Base-by-base conservation (phyloP, 2,329 filamentous ascomycete genomes). In the Trichoderma sp. region DNA sequence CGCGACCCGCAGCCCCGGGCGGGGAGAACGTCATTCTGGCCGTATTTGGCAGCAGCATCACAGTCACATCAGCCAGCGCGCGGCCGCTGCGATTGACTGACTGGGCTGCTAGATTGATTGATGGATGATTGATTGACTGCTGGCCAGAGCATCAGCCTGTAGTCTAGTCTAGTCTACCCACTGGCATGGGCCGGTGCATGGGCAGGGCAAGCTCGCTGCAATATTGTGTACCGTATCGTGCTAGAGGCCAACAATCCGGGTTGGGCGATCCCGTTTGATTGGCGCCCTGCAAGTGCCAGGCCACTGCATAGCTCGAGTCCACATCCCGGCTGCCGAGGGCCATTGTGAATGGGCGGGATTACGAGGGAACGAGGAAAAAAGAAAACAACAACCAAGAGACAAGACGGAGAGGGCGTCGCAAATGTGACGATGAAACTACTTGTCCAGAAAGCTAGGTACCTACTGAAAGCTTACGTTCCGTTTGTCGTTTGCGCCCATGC, bases 221-320 rank as follows among this genome's bases (percentile, higher is more conserved):
- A 26, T n/a, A 59, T 13, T 43, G 34, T 28, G 55, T 8, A 26
- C 18, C 26, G 54, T 56, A 56, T 28, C 28, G 18, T 32, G 10
- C 26, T 32, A 54, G 46, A 52, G 63, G 63, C 63, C 52, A 66
- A 49, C 63, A 55, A 46, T 34, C 49, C 52, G 63, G 63, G 51
- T 51, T 63, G 66, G 66, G 59, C 58, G 58, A 68, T 68, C 66
- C 66, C 51, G 37, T 68, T 63, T 68, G 49, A 63, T 68, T 68
- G 66, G 66, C 58, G 51, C 51, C 49, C 51, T 59, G 56, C 52
- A 55, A 32, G 61, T 65, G 61, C 61, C 61, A 65, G 43, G 51
- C 61, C 37, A 24, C 32, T 37, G 21, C 32, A 13, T 14, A 28
- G 52, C 39, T 30, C 52, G 24, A 54, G 52, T 55, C 54, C 54